Evolutionary conservation across 305 asterid species (phyloP), one percentile per base, ranked within the genome.

Genomic region (Fraxinus albicans): DNA sequence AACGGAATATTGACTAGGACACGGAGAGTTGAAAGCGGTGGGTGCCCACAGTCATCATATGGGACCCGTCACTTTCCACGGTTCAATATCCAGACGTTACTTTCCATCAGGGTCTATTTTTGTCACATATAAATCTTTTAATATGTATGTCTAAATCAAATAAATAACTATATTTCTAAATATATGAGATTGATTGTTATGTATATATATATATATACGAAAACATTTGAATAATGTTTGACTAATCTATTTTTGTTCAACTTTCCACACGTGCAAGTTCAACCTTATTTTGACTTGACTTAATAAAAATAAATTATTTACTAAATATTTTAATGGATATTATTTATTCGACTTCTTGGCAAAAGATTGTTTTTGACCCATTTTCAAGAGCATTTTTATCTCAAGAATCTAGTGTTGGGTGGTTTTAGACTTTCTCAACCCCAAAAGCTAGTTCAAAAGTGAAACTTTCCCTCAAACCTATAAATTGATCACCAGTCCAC

Each of bases 1-100:
- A 65, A 65, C 73, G 73, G 73, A 65, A 65, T 65, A 25, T 65
- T 65, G 73, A 25, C 73, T 65, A 65, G 73, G 73, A 65, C 29
- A 9, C 15, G 13, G 6, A 65, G 35, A 23, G n/a, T 65, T 9
- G 33, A 25, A 65, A 65, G 25, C 73, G 34, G 73, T 65, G 73
- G 73, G 15, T 23, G 1, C 73, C 73, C 73, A 65, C 33, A 3
- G 34, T 9, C 73, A 29, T 25, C 12, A 8, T 2, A 25, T 5
- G 73, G 34, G 35, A 65, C 73, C 73, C 73, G 73, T 65, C 35
- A 65, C 73, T 65, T 10, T 65, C 73, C 15, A 65, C 35, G 34
- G 33, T 34, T 6, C 67, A 58, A 58, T 9, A 65, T 25, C 72
- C 6, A 7, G 8, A 19, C 12, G n/a, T 65, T 34, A 65, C 73